These are phyloP conservation scores for Fusarium ramigenum DNA, from an alignment of 2,329 filamentous ascomycete species.

Conservation along the genomic window DNA sequence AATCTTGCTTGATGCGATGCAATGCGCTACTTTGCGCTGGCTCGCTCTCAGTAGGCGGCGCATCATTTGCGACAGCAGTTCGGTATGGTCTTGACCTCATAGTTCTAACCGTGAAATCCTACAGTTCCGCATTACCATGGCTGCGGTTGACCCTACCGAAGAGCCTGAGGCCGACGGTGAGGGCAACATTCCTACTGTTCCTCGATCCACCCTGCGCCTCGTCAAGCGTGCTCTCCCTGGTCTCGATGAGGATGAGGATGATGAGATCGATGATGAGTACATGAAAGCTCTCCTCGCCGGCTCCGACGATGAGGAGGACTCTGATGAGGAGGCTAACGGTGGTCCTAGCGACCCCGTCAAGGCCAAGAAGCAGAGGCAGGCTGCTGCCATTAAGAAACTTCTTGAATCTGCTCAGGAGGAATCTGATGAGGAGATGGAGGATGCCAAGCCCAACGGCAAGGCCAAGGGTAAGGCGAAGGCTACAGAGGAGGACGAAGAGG, in stretches of 20 bases:
- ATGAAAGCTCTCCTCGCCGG: constrained; percentile 63
- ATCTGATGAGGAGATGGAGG: constrained; percentile 78
- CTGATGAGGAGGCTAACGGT: constrained; percentile 75
- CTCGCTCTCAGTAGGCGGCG: neutral
- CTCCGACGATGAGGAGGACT: constrained; percentile 60
- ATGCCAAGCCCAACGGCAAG: constrained; percentile 69
- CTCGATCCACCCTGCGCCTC: constrained; percentile 90
- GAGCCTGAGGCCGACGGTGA: constrained; percentile 72
- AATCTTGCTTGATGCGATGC: neutral
- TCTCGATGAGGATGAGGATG: constrained; percentile 67
- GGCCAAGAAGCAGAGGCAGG: constrained; percentile 85
- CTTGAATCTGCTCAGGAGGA: constrained; percentile 71
- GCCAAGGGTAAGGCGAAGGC: constrained; percentile 78
- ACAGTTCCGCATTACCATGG: constrained; percentile 98
- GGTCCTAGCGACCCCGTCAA: constrained; percentile 92
- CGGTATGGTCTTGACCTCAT: neutral
- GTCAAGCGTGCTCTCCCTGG: constrained; percentile 75
- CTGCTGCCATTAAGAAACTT: constrained; percentile 80
- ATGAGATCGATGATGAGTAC: constrained; percentile 74
- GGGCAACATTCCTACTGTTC: constrained; percentile 67
- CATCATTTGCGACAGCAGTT: constrained; percentile 21
- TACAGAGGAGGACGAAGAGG: constrained; percentile 65
- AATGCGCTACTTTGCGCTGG: neutral
- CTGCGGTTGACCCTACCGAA: constrained; percentile 91
- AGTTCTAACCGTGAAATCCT: constrained; percentile 31